A percentile compares a stretch with the other conserved stretches of the same genome.
phyloP scores from a whole-genome alignment of 192 early-diverging fungal species.

The Entomortierella parvispora region DNA sequence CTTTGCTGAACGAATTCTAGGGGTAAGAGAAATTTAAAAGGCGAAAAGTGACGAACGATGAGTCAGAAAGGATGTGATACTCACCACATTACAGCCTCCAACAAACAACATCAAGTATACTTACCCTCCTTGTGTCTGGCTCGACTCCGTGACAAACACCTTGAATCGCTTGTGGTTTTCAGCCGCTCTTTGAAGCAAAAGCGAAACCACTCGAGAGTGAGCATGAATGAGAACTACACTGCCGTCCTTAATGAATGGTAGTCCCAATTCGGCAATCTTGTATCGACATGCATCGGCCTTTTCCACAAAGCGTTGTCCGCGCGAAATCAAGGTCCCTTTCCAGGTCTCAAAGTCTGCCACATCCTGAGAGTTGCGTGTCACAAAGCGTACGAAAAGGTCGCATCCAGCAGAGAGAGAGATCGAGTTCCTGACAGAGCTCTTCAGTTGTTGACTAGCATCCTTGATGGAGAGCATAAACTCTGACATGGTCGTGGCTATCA shows the following conservation, averaged over 20 bases:
- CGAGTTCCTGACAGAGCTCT: conserved; percentile 72
- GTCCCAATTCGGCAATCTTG: conserved; percentile 80
- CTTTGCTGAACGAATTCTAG: conserved; percentile 69
- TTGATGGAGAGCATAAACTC: conserved; percentile 88
- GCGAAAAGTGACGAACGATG: conserved; percentile 4
- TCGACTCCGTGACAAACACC: conserved; percentile 92
- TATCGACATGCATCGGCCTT: conserved; percentile 77
- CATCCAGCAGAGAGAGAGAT: conserved; percentile 90
- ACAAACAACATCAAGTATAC: neutral
- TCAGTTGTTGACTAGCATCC: conserved; percentile 71
- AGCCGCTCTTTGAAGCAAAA: conserved; percentile 79
- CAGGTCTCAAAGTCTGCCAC: conserved; percentile 80
- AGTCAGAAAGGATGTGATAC: conserved; percentile 41
- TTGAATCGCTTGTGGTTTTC: conserved; percentile 87
- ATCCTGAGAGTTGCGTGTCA: conserved; percentile 68
- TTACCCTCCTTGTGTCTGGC: conserved; percentile 79
- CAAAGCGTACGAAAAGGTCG: conserved; percentile 83
- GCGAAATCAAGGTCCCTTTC: conserved; percentile 72
- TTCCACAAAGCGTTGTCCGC: conserved; percentile 77
- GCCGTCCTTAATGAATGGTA: conserved; percentile 83
- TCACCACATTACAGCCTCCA: no score
- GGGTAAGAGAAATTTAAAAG: neutral
- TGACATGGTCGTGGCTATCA: conserved; percentile 83
- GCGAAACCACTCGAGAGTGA: conserved; percentile 94
- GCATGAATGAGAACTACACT: conserved; percentile 91